phyloP scores from a whole-genome alignment of 208 protist genomes.

The Acanthamoeba castellanii region DNA sequence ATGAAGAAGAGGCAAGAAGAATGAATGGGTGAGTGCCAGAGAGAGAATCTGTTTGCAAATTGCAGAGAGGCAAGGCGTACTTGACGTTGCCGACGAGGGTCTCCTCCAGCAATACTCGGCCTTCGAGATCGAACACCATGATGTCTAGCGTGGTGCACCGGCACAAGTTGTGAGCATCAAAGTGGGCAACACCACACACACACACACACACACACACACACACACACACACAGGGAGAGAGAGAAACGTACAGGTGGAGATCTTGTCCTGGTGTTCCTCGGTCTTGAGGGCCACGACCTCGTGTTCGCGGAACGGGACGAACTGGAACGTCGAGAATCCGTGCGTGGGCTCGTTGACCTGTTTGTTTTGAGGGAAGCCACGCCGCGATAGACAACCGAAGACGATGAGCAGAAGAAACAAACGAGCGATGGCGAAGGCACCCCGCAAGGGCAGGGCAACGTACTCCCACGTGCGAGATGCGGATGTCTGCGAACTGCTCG shows the following conservation, averaged over 20 bases:
- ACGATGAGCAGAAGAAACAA: not conserved
- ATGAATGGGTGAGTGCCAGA: not conserved
- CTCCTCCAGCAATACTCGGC: conserved; percentile 47
- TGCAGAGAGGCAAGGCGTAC: not conserved
- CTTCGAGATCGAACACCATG: conserved; percentile 46
- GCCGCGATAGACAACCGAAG: not conserved
- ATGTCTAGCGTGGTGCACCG: conserved; percentile 15
- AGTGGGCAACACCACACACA: not conserved
- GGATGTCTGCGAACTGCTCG: conserved; percentile 73
- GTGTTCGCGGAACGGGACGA: conserved; percentile 67
- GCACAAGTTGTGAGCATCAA: not conserved
- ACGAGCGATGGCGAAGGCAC: not conserved
- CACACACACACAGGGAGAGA: not conserved
- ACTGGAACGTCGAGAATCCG: conserved; percentile 78
- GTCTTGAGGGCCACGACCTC: conserved; percentile 80
- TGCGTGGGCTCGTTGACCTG: conserved; percentile 65
- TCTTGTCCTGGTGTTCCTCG: conserved; percentile 71
- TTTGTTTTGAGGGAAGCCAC: not conserved
- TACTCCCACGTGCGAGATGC: conserved; percentile 47
- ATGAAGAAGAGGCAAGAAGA: not conserved
- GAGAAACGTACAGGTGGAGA: conserved; percentile 72
- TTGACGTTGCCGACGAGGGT: conserved; percentile 51
- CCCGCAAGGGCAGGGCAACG: not conserved
- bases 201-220: not conserved
- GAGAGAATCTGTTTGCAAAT: not conserved